Percentiles rank a stretch among this genome's conserved stretches.
Evolutionary conservation across 1,284 basidiomycete species (phyloP).

Genomic region (Irpex rosettiformis): DNA sequence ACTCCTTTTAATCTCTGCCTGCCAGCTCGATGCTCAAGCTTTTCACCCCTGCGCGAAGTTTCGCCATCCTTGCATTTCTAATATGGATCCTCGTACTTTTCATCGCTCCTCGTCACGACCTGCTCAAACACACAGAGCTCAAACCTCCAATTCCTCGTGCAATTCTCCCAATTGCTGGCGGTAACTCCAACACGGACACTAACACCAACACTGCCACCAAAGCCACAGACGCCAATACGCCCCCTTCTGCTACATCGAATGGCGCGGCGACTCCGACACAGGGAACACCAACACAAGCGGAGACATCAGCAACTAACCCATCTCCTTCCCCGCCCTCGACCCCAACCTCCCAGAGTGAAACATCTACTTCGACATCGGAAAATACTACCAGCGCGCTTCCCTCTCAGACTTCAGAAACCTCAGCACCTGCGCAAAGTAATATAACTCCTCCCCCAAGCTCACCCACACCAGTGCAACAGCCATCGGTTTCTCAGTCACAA

Average conservation of each 20-base stretch:
- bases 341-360: conserved; percentile 17
- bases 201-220: background rate
- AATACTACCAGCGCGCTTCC: background rate
- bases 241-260: background rate
- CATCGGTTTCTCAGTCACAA: conserved; percentile 10
- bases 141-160: background rate
- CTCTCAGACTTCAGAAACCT: background rate
- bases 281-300: conserved; percentile 1
- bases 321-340: conserved; percentile 6
- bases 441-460: conserved; percentile 6
- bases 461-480: background rate
- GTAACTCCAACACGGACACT: background rate
- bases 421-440: conserved; percentile 14
- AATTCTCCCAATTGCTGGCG: background rate
- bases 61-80: conserved; percentile 27
- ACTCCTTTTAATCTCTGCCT: conserved; percentile 16
- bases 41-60: conserved; percentile 20
- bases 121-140: conserved; percentile 17
- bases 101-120: conserved; percentile 23
- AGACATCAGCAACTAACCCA: background rate
- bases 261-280: background rate
- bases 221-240: background rate
- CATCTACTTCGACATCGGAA: conserved; percentile 8
- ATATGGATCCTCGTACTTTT: conserved; percentile 28
- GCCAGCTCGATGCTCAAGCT: conserved; percentile 21